Percentiles rank a stretch among this genome's conserved stretches.
Evolutionary conservation across 768 basidiomycete species (phyloP).

Genomic region (Kwoniella mangroviensis): DNA sequence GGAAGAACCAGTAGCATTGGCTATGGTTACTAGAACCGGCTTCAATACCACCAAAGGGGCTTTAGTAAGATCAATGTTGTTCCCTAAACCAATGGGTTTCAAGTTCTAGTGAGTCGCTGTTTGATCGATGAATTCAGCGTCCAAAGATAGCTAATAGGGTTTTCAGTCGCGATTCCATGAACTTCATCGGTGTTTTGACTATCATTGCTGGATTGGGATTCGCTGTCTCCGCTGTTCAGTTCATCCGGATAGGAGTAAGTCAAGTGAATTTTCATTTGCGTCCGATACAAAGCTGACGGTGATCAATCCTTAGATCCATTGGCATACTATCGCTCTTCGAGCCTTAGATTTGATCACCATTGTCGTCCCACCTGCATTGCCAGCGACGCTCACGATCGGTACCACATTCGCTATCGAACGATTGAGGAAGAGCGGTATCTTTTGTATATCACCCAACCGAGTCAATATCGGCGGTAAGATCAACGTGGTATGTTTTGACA

Average conservation of each 20-base stretch:
- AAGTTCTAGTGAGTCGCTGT: constrained; percentile 84
- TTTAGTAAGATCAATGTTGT: constrained; percentile 93
- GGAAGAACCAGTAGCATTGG: constrained; percentile 64
- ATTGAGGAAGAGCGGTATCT: constrained; percentile 83
- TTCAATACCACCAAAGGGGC: constrained; percentile 99
- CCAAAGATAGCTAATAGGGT: constrained; percentile 4
- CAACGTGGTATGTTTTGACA: constrained; percentile 98
- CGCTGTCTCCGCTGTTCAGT: constrained; percentile 86
- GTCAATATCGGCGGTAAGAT: constrained; percentile 95
- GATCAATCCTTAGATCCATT: constrained; percentile 68
- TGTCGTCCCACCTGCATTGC: constrained; percentile 95
- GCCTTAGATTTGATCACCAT: constrained; percentile 95
- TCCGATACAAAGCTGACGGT: constrained; percentile 2
- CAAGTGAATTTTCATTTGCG: not conserved
- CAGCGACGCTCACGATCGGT: constrained; percentile 95
- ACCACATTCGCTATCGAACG: constrained; percentile 92
- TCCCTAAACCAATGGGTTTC: constrained; percentile 97
- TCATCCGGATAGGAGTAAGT: constrained; percentile 83
- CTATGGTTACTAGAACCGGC: constrained; percentile 83
- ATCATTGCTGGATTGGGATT: constrained; percentile 92
- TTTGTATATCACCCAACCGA: constrained; percentile 93
- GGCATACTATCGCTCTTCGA: constrained; percentile 87
- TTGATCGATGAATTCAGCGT: no score
- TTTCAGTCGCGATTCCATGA: constrained; percentile 57
- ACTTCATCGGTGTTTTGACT: constrained; percentile 86